Evolutionary conservation across 768 basidiomycete genomes (phyloP).

Genomic region (Trametes cubensis): DNA sequence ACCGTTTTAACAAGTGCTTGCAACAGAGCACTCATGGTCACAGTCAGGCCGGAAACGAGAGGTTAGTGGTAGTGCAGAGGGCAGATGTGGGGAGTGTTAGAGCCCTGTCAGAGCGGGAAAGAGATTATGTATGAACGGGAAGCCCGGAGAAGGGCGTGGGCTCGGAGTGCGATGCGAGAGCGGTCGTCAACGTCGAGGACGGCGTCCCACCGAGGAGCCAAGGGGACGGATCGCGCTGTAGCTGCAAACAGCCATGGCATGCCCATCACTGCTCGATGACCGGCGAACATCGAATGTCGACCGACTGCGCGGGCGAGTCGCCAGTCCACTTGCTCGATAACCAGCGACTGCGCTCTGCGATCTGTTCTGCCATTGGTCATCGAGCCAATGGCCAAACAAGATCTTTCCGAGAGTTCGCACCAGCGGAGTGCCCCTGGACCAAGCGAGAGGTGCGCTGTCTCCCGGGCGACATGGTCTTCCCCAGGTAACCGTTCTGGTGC

Average conservation of each 20-base stretch:
- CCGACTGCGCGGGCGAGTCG: no score
- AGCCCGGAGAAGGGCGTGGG: neutral
- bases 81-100: neutral
- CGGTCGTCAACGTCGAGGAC: constrained; percentile 2
- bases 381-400: no score
- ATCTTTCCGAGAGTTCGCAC: neutral
- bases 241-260: neutral
- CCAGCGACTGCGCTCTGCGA: neutral
- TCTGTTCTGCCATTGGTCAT: no score
- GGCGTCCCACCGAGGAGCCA: constrained; percentile 1
- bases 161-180: neutral
- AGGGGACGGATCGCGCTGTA: constrained; percentile 7
- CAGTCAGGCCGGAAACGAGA: neutral
- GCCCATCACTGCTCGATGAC: neutral
- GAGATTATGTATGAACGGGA: neutral
- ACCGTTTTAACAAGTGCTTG: neutral
- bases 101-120: neutral
- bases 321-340: no score
- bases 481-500: neutral
- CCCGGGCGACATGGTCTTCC: constrained; percentile 5
- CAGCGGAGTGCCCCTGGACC: neutral
- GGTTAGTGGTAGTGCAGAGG: neutral
- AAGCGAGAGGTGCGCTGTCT: neutral
- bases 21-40: constrained; percentile 9
- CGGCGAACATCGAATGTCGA: no score